Base-by-base conservation (phyloP, 805 yeast genomes). In the Candida insectorum region DNA sequence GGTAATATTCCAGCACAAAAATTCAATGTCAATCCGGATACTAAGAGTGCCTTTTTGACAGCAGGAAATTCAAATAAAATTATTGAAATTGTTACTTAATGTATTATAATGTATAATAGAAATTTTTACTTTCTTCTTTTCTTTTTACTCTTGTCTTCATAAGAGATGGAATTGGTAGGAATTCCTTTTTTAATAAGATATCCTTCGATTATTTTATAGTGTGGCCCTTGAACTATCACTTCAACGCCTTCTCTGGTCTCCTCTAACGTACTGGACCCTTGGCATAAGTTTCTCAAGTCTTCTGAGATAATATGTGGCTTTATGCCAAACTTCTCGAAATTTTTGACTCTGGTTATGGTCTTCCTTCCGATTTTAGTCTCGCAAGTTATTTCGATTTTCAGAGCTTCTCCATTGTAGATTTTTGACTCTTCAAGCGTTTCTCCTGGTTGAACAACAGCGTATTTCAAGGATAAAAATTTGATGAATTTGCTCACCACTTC, bases 161-260 rank as follows among this genome's bases (percentile, higher is more conserved):
- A 72, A 16, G 71, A 73, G 12, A 91, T 79, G 81, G 82, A 84
- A 12, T 69, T 55, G 4, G 71, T 54, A 16, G 82, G 80, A 16
- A 91, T 59, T 0, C 95, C 95, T 37, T 77, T 64, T 4, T 61
- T 62, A 27, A 62, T 69, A 37, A 89, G 59, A 28, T 81, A 54
- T 2, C 79, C 81, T n/a, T 69, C 61, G 8, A 83, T 75, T 0
- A 71, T 54, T 29, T 75, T 71, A 16, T 79, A 78, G 53, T 91
- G 97, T 2, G 91, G 84, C 0, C 98, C 98, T 61, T 93, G 97
- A 2, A 93, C 95, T 29, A 79, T 71, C 4, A 93, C 87, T 48
- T 85, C 94, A 25, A 68, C 56, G 0, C 72, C 49, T 24, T 69
- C 72, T 4, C 81, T 80, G 32, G 75, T 71, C 18, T 75, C 77